These are phyloP conservation scores for Cucumis cinereus DNA, from an alignment of 306 rosid species.

Conservation along the genomic window DNA sequence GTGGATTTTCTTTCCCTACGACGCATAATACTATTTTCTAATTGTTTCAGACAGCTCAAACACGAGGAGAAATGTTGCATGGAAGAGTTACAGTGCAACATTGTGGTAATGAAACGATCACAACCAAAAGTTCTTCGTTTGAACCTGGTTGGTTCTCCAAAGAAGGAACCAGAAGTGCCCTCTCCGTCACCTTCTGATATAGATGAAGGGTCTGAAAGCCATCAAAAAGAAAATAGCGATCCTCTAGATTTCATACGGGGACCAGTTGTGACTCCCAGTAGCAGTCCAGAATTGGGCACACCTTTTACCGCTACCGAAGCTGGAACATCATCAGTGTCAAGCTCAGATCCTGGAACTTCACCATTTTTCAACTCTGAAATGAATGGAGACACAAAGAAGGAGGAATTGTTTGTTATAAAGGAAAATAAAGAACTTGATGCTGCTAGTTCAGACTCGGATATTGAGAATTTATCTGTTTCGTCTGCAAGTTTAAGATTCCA, in stretches of 20 bases:
- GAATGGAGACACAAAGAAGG: conserved; percentile 55
- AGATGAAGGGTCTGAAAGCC: conserved; percentile 40
- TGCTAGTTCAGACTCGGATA: conserved; percentile 69
- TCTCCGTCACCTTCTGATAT: conserved; percentile 33
- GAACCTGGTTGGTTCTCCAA: conserved; percentile 64
- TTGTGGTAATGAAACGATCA: conserved; percentile 85
- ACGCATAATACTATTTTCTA: neutral
- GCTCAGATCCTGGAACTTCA: conserved; percentile 92
- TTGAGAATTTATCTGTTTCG: conserved; percentile 56
- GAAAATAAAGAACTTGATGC: conserved; percentile 52
- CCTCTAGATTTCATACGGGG: conserved; percentile 43
- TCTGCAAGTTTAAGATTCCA: conserved; percentile 78
- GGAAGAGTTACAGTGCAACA: conserved; percentile 97
- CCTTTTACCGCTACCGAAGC: conserved; percentile 85
- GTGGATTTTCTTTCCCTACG: neutral
- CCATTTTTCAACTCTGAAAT: conserved; percentile 62
- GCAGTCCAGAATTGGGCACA: conserved; percentile 96
- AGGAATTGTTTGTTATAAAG: conserved; percentile 32
- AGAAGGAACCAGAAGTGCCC: conserved; percentile 41
- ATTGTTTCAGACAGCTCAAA: conserved; percentile 63
- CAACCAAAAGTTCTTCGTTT: conserved; percentile 93
- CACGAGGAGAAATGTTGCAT: conserved; percentile 86
- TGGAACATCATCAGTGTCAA: conserved; percentile 82
- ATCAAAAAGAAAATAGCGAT: conserved; percentile 30
- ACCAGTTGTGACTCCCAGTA: conserved; percentile 76